phyloP scores from a whole-genome alignment of 2,329 filamentous ascomycete species.

The Cladophialophora psammophila region DNA sequence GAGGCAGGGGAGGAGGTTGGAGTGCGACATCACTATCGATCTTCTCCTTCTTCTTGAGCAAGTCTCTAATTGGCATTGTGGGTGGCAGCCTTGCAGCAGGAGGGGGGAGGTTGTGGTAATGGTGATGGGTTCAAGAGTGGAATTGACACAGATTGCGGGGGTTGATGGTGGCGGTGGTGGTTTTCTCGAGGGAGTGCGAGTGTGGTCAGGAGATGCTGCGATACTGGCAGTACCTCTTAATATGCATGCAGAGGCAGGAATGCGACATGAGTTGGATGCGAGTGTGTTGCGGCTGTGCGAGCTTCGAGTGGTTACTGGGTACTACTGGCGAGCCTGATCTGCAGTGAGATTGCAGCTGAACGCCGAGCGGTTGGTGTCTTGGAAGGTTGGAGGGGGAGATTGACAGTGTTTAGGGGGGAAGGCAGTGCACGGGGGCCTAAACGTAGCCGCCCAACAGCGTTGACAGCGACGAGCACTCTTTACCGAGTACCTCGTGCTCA shows the following conservation, averaged over 20 bases:
- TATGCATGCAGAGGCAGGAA: slow-evolving; percentile 22
- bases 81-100: not conserved
- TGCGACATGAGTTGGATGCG: slow-evolving; percentile 23
- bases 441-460: not conserved
- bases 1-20: slow-evolving; percentile 42
- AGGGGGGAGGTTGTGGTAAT: not conserved
- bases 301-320: slow-evolving; percentile 29
- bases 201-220: slow-evolving; percentile 25
- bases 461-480: too few relatives aligned
- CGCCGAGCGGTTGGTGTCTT: slow-evolving; percentile 14
- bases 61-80: slow-evolving; percentile 64
- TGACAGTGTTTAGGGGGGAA: not conserved
- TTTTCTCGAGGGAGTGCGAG: not conserved
- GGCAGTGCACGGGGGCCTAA: slow-evolving; percentile 23
- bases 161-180: not conserved
- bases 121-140: not conserved
- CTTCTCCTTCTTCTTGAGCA: slow-evolving; percentile 70
- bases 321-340: slow-evolving; percentile 1
- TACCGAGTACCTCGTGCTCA: not conserved
- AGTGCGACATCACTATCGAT: slow-evolving; percentile 49
- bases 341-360: slow-evolving; percentile 15
- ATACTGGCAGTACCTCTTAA: slow-evolving; percentile 33
- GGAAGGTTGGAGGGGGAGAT: slow-evolving; percentile 10
- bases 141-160: not conserved
- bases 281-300: slow-evolving; percentile 30